Conservation (phyloP, 345 rosid genomes). For the Lumnitzera littorea region DNA sequence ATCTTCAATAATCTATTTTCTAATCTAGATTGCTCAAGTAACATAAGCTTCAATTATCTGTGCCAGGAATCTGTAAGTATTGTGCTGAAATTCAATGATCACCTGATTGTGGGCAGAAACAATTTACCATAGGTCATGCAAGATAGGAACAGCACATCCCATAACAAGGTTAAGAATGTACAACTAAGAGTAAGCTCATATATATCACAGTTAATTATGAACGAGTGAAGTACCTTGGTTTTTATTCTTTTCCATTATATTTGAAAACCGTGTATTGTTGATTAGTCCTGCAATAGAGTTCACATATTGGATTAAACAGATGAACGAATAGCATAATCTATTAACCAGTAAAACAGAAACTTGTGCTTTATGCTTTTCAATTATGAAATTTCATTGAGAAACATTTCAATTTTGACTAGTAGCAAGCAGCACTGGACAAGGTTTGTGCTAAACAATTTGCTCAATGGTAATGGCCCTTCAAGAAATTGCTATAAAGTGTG, state of each 20-base stretch:
- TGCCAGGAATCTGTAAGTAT: background rate
- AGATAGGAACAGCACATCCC: background rate
- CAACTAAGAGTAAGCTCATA: background rate
- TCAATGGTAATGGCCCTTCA: no score
- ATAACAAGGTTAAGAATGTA: background rate
- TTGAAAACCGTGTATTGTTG: constrained; percentile 61
- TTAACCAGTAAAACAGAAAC: no score
- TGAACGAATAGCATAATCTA: no score
- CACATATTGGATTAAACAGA: no score
- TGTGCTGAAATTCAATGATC: no score
- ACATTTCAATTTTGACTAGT: no score
- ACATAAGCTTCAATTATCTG: background rate
- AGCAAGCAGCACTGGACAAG: no score
- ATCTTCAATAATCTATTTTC: background rate
- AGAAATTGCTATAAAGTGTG: no score
- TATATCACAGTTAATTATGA: background rate
- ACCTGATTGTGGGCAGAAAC: no score
- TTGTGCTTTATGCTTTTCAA: no score
- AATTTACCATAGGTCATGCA: background rate
- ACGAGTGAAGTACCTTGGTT: constrained; percentile 47
- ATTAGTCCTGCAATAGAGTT: constrained; percentile 48
- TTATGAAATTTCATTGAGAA: no score
- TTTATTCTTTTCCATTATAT: constrained; percentile 70
- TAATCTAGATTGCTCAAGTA: background rate
- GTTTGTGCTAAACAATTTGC: no score